A percentile compares a stretch with the other conserved stretches of the same genome.
phyloP scores from a whole-genome alignment of 345 rosid genomes.

The Linum tenue region DNA sequence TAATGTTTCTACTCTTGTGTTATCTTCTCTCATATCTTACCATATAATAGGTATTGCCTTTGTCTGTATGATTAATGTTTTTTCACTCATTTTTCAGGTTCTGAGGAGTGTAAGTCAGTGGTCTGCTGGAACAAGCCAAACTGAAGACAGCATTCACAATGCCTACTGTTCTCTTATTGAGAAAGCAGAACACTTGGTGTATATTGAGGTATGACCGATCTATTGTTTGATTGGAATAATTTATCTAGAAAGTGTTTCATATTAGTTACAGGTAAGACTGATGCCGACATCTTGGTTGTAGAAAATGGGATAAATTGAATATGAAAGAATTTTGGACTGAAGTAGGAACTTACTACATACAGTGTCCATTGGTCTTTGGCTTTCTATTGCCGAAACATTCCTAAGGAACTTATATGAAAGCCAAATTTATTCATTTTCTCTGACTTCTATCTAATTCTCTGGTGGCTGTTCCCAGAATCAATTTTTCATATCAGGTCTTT shows the following conservation, averaged over 20 bases:
- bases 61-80: too few relatives aligned
- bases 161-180: conserved; percentile 94
- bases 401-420: background rate
- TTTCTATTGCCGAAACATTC: background rate
- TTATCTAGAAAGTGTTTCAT: too few relatives aligned
- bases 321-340: background rate
- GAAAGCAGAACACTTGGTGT: conserved; percentile 85
- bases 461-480: conserved; percentile 78
- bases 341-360: background rate
- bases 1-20: background rate
- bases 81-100: conserved; percentile 41
- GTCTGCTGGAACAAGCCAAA: conserved; percentile 99
- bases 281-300: background rate
- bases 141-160: conserved; percentile 89
- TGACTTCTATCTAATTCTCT: conserved; percentile 34
- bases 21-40: conserved; percentile 5
- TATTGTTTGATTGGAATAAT: background rate
- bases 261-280: background rate
- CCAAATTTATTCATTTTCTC: conserved; percentile 11
- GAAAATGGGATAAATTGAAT: background rate
- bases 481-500: conserved; percentile 98
- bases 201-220: conserved; percentile 63
- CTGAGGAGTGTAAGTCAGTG: conserved; percentile 98
- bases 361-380: background rate
- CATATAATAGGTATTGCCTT: too few relatives aligned